Evolutionary conservation across 169 alveolate species (phyloP).

Genomic region (Fabrea salina): DNA sequence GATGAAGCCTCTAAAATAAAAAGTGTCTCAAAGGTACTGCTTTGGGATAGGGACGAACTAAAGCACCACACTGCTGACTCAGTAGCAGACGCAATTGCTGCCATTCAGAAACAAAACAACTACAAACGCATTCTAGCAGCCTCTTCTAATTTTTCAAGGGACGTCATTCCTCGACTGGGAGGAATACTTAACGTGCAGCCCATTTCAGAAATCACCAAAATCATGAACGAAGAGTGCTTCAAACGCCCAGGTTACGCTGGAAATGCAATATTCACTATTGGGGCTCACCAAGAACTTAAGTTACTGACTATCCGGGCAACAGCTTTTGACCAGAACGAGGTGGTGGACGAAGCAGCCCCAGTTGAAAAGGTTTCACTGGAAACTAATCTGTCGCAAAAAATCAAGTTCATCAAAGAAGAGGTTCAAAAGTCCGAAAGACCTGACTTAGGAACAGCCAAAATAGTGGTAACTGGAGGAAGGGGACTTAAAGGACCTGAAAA

Average conservation of each 20-base stretch:
- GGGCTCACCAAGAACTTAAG: constrained; percentile 44
- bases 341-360: constrained; percentile 33
- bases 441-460: constrained; percentile 69
- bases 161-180: constrained; percentile 72
- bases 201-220: constrained; percentile 66
- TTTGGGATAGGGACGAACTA: constrained; percentile 30
- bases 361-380: constrained; percentile 42
- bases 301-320: constrained; percentile 69
- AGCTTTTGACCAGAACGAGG: constrained; percentile 57
- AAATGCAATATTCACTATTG: constrained; percentile 65
- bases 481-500: constrained; percentile 71
- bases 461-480: constrained; percentile 81
- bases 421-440: constrained; percentile 63
- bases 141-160: constrained; percentile 60
- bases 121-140: constrained; percentile 53
- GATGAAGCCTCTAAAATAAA: constrained; percentile 26
- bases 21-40: constrained; percentile 34
- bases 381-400: constrained; percentile 16
- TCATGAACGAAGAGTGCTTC: constrained; percentile 50
- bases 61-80: constrained; percentile 38
- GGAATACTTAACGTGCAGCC: constrained; percentile 62
- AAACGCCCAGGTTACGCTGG: constrained; percentile 81
- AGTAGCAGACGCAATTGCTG: constrained; percentile 34
- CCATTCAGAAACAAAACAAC: constrained; percentile 35
- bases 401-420: constrained; percentile 49